Evolutionary conservation across 805 yeast genomes (phyloP).

Genomic region (Yarrowia sp.): DNA sequence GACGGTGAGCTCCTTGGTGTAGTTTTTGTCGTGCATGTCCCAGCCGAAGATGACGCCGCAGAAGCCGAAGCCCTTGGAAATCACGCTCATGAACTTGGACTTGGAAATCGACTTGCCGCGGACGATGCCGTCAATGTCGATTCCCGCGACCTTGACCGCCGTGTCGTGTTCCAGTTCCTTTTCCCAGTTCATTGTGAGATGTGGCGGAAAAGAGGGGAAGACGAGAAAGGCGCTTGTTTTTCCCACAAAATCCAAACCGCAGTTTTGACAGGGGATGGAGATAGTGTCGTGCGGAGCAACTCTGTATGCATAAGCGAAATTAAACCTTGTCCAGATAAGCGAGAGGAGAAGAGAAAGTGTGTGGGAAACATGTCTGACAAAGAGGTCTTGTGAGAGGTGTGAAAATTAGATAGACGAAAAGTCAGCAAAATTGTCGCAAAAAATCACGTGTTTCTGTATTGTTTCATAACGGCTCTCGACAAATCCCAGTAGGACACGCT

Average conservation of each 20-base stretch:
- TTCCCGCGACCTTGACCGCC: constrained; percentile 49
- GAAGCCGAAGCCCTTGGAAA: constrained; percentile 49
- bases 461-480: too few relatives aligned
- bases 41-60: constrained; percentile 51
- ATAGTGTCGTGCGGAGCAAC: constrained; percentile 9
- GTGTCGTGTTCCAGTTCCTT: constrained; percentile 36
- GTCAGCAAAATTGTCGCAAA: too few relatives aligned
- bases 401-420: too few relatives aligned
- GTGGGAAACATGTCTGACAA: not conserved
- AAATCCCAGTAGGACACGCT: too few relatives aligned
- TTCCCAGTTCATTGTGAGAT: constrained; percentile 32
- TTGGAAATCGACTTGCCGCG: constrained; percentile 50
- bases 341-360: not conserved
- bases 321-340: constrained; percentile 7
- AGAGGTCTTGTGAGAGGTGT: too few relatives aligned
- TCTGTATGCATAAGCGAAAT: constrained; percentile 24
- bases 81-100: constrained; percentile 45
- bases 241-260: not conserved
- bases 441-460: too few relatives aligned
- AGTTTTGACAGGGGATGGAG: not conserved
- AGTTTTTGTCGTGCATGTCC: constrained; percentile 50
- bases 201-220: not conserved
- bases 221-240: too few relatives aligned
- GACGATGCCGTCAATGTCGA: constrained; percentile 50
- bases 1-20: constrained; percentile 45